A percentile compares a stretch with the other conserved stretches of the same genome.
Evolutionary conservation across 148 eudicot species (phyloP).

Genomic region (Arctostaphylos glauca): DNA sequence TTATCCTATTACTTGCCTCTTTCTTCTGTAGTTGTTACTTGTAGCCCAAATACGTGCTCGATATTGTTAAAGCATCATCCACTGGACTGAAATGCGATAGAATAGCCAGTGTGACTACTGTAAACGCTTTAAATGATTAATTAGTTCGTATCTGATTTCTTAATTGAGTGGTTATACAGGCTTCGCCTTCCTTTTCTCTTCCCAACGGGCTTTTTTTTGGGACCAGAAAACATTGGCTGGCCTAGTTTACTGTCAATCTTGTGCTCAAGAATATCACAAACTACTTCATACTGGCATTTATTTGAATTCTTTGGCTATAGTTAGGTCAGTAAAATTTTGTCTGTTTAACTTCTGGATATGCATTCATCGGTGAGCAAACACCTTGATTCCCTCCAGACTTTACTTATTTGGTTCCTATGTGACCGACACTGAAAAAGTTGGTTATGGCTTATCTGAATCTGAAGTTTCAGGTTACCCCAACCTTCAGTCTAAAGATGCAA

Average conservation of each 20-base stretch:
- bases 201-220: not conserved
- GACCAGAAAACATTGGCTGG: not conserved
- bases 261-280: not conserved
- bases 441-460: not conserved
- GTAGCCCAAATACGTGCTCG: not conserved
- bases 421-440: not conserved
- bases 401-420: not conserved
- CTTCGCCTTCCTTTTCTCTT: not conserved
- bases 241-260: not conserved
- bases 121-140: too few species aligned
- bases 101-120: not conserved
- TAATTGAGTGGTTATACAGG: not conserved
- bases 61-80: not conserved
- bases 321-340: too few species aligned
- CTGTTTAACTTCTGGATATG: not conserved
- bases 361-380: not conserved
- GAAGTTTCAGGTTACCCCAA: not conserved
- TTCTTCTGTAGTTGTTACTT: constrained; percentile 3
- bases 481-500: not conserved
- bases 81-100: not conserved
- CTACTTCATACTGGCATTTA: not conserved
- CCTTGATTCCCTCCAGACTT: not conserved
- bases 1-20: constrained; percentile 4
- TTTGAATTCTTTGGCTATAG: too few species aligned
- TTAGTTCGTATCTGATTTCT: not conserved